Evolutionary conservation across 2,329 filamentous ascomycete genomes (phyloP).

Genomic region (Colletotrichum neosansevieriae): DNA sequence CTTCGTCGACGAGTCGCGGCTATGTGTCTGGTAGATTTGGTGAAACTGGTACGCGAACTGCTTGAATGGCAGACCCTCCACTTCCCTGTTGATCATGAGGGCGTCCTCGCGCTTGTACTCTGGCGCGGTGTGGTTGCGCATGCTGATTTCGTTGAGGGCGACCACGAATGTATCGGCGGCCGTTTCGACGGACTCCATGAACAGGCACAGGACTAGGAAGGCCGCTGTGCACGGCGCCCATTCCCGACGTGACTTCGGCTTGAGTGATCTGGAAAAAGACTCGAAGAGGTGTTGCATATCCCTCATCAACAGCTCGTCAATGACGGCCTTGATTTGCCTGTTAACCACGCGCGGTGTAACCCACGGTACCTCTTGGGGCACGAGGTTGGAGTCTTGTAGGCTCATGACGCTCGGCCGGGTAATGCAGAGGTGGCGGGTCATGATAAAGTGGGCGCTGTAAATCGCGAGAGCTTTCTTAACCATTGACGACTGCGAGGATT

Average conservation of each 20-base stretch:
- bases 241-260: conserved; percentile 64
- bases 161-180: conserved; percentile 65
- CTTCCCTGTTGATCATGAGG: conserved; percentile 60
- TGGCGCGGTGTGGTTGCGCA: conserved; percentile 53
- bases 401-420: conserved; percentile 57
- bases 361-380: conserved; percentile 58
- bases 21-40: conserved; percentile 69
- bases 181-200: conserved; percentile 69
- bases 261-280: conserved; percentile 64
- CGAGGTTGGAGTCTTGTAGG: conserved; percentile 51
- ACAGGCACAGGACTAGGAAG: conserved; percentile 68
- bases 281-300: conserved; percentile 66
- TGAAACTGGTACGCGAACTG: conserved; percentile 72
- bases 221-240: conserved; percentile 70
- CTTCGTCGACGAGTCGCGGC: conserved; percentile 59
- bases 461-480: conserved; percentile 66
- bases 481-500: conserved; percentile 55
- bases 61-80: conserved; percentile 71
- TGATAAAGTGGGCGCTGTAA: conserved; percentile 69
- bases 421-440: conserved; percentile 66
- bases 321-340: conserved; percentile 67
- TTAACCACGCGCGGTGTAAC: conserved; percentile 67
- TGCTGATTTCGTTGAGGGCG: conserved; percentile 62
- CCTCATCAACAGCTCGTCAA: conserved; percentile 66
- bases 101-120: conserved; percentile 57